phyloP scores from a whole-genome alignment of 176 grass and related monocot genomes.

The Aechmea fasciata region DNA sequence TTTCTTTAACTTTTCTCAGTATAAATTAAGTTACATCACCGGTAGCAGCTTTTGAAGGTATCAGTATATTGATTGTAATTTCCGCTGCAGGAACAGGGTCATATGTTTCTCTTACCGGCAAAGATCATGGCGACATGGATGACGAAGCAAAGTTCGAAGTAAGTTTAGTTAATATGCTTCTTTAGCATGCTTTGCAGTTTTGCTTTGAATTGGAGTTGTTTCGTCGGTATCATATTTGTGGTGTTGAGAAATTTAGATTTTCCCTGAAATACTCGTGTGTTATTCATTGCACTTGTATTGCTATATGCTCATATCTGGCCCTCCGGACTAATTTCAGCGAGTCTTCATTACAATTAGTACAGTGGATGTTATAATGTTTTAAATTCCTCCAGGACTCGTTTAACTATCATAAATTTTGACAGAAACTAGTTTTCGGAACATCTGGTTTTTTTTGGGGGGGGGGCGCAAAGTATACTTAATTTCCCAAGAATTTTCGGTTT shows the following conservation, averaged over 20 bases:
- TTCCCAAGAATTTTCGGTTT: too few relatives aligned
- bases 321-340: too few relatives aligned
- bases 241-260: conserved; percentile 7
- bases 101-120: conserved; percentile 35
- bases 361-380: too few relatives aligned
- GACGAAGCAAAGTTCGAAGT: conserved; percentile 26
- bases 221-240: neutral
- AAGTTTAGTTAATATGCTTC: conserved; percentile 2
- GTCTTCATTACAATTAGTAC: too few relatives aligned
- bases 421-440: too few relatives aligned
- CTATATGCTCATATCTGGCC: too few relatives aligned
- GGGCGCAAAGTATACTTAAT: too few relatives aligned
- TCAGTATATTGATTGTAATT: conserved; percentile 12
- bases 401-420: too few relatives aligned
- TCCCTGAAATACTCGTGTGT: neutral
- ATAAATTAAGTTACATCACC: neutral
- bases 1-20: neutral
- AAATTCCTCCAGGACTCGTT: too few relatives aligned
- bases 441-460: too few relatives aligned
- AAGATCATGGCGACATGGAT: conserved; percentile 23
- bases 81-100: conserved; percentile 33
- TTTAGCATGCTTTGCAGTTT: neutral
- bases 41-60: neutral
- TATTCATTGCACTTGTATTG: neutral
- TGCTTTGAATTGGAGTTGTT: neutral